These are phyloP conservation scores for Puya raimondii DNA, from an alignment of 176 grass and related monocot genomes.

Conservation along the genomic window DNA sequence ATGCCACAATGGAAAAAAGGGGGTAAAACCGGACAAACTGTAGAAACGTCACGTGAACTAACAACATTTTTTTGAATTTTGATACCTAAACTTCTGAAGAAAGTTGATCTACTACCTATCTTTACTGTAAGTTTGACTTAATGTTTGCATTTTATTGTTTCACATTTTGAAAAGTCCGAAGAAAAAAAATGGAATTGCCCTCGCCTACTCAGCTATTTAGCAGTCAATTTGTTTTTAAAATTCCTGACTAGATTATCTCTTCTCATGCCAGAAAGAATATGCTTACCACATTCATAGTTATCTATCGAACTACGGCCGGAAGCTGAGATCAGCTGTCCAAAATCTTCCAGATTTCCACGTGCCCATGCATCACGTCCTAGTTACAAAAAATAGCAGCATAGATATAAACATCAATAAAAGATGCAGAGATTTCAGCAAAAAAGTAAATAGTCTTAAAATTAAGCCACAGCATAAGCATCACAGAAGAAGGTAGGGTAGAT, in stretches of 20 bases:
- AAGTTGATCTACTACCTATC: too few species aligned
- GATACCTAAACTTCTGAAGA: too few species aligned
- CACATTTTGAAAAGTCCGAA: too few species aligned
- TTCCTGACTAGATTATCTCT: too few species aligned
- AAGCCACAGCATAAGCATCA: neutral
- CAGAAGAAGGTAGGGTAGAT: neutral
- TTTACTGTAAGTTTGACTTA: too few species aligned
- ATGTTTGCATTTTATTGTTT: too few species aligned
- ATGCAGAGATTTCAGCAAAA: neutral
- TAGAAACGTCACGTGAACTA: too few species aligned
- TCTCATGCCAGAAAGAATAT: neutral
- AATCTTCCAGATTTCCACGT: slow-evolving; percentile 61
- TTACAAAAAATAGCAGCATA: slow-evolving; percentile 8
- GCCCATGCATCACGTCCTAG: slow-evolving; percentile 66
- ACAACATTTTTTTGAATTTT: too few species aligned
- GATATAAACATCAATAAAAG: slow-evolving; percentile 9
- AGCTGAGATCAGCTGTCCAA: slow-evolving; percentile 59
- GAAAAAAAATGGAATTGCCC: too few species aligned
- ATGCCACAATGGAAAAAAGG: neutral
- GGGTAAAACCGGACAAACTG: slow-evolving; percentile 12
- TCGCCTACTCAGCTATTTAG: too few species aligned
- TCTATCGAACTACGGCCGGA: slow-evolving; percentile 86
- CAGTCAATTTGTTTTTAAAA: too few species aligned
- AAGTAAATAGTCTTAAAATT: neutral
- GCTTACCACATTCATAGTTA: slow-evolving; percentile 87